Percentiles rank a stretch among this genome's conserved stretches.
These are phyloP conservation scores for Exidia glandulosa DNA, from an alignment of 768 basidiomycete genomes.

Conservation along the genomic window DNA sequence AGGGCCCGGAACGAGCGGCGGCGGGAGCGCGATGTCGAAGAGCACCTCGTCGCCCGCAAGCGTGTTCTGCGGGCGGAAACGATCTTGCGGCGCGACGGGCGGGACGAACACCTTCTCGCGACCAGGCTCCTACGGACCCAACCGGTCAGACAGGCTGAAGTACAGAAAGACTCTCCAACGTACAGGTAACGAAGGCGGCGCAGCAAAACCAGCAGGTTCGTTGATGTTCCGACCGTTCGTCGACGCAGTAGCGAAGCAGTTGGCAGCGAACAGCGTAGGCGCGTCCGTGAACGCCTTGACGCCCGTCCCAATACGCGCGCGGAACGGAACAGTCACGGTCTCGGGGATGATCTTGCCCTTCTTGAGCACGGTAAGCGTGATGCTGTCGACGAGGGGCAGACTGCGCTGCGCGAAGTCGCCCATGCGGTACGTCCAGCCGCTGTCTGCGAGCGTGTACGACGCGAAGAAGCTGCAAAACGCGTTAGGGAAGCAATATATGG, in stretches of 20 bases:
- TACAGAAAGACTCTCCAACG: too few relatives aligned
- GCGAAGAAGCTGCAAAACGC: constrained; percentile 21
- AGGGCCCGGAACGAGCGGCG: constrained; percentile 22
- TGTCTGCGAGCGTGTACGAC: constrained; percentile 17
- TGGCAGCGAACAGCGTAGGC: constrained; percentile 38
- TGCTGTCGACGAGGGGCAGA: constrained; percentile 40
- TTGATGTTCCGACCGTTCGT: constrained; percentile 35
- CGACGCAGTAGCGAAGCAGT: constrained; percentile 35
- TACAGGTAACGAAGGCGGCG: not conserved
- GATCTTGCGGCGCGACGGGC: constrained; percentile 5
- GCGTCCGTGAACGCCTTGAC: constrained; percentile 38
- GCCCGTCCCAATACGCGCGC: constrained; percentile 37
- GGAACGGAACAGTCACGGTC: constrained; percentile 45
- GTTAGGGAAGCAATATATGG: not conserved
- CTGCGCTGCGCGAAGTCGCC: constrained; percentile 41
- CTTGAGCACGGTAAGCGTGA: constrained; percentile 35
- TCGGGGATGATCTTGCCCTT: constrained; percentile 27
- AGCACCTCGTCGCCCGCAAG: constrained; percentile 36
- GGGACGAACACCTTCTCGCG: constrained; percentile 9
- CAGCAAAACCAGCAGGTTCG: not conserved
- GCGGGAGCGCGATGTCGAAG: constrained; percentile 28
- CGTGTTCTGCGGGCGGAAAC: constrained; percentile 34
- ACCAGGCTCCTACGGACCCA: not conserved
- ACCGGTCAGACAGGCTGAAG: too few relatives aligned
- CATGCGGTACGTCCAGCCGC: constrained; percentile 20